Base-by-base conservation (phyloP, 257 asterid species). In the Linderniella brevidens region DNA sequence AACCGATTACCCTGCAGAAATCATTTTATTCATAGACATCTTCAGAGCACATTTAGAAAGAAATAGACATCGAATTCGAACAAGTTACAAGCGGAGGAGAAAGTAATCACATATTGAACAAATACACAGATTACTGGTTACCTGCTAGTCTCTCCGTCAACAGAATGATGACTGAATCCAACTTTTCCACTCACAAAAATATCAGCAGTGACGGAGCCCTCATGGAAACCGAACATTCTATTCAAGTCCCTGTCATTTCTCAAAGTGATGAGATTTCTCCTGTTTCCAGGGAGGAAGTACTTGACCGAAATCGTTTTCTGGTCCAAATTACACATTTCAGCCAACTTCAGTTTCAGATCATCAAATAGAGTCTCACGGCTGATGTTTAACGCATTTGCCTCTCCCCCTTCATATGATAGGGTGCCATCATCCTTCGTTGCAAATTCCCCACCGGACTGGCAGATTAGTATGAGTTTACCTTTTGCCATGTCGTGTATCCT, bases 211-310 rank as follows among this genome's bases (percentile, higher is more conserved):
- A 77, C 80, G 40, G 97, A 86, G 51, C 66, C 80, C 65, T 61
- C 83, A 59, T 86, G 97, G 69, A 71, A 86, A 56, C 68, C 92
- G 49, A 82, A 64, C 93, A 86, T 70, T 73, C 97, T 73, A 54
- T 69, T 77, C 49, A 86, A 63, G 70, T 82, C 97, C 65, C 66
- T 82, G 58, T 75, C 93, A 54, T 70, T 74, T 67, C 74, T 82
- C 58, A 82, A 56, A 42, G 73, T 77, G 59, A 86, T 82, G 41
- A 86, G 85, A 64, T 77, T 80, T 65, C 81, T 73, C 58, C 72
- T 74, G 70, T 86, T 86, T 59, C 92, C 86, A 10, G 93, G 97
- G 55, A 86, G 97, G 61, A 86, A 82, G 57, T 86, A 86, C 78
- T 82, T 82, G 64, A 82, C 52, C 25, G 80, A 64, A 50, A 86